Conservation (phyloP, 345 rosid genomes). For the Dimocarpus longan region DNA sequence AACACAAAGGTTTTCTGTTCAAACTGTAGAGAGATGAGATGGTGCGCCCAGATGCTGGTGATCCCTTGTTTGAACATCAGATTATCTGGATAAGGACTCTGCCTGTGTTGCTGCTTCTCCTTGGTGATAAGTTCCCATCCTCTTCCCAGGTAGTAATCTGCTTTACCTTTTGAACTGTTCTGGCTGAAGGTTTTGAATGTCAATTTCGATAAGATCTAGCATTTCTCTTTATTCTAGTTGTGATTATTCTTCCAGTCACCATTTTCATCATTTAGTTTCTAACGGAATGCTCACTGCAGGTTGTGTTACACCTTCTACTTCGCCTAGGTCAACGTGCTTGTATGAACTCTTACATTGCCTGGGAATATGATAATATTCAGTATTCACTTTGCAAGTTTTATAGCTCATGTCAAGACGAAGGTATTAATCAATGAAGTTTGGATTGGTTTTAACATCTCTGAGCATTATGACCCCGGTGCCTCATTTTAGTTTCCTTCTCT, state of each 20-base stretch:
- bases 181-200: constrained; percentile 8
- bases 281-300: constrained; percentile 40
- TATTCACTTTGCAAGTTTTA: constrained; percentile 53
- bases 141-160: constrained; percentile 53
- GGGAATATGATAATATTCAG: constrained; percentile 60
- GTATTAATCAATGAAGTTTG: constrained; percentile 34
- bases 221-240: background rate
- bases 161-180: constrained; percentile 5
- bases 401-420: constrained; percentile 48
- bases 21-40: constrained; percentile 49
- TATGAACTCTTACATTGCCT: constrained; percentile 38
- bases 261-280: constrained; percentile 3
- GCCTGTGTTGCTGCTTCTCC: constrained; percentile 57
- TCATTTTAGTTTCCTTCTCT: constrained; percentile 12
- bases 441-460: constrained; percentile 11
- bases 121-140: constrained; percentile 63
- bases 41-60: constrained; percentile 39
- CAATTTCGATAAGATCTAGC: constrained; percentile 6
- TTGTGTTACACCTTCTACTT: constrained; percentile 67
- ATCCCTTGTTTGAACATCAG: constrained; percentile 50
- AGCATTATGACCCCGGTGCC: constrained; percentile 5
- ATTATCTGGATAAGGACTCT: constrained; percentile 73
- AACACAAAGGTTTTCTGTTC: constrained; percentile 2
- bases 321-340: constrained; percentile 61
- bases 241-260: background rate